phyloP scores from a whole-genome alignment of 2,329 filamentous ascomycete species.

The Mycocentrospora acerina region DNA sequence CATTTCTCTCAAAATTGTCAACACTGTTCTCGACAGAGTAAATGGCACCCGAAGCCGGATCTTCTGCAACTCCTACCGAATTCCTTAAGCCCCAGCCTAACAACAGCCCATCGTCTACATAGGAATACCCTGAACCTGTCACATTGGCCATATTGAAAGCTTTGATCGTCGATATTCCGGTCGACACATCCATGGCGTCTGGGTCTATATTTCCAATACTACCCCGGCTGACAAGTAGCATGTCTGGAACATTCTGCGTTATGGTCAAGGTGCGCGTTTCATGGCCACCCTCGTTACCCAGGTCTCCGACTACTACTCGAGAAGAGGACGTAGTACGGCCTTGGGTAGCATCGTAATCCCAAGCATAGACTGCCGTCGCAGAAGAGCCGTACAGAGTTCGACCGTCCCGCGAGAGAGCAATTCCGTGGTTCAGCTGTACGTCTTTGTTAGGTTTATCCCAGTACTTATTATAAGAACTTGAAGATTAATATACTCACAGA shows the following conservation, averaged over 20 bases:
- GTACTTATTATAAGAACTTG: background rate
- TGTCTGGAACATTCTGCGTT: conserved; percentile 55
- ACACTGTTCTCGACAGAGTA: conserved; percentile 69
- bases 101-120: conserved; percentile 53
- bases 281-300: conserved; percentile 61
- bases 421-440: conserved; percentile 53
- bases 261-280: conserved; percentile 67
- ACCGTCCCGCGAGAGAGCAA: conserved; percentile 52
- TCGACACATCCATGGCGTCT: conserved; percentile 51
- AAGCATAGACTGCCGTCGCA: conserved; percentile 60
- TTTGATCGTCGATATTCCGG: conserved; percentile 68
- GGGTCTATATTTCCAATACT: conserved; percentile 64
- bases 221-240: conserved; percentile 67
- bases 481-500: conserved; percentile 23
- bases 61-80: conserved; percentile 69
- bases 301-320: conserved; percentile 60
- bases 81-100: conserved; percentile 72
- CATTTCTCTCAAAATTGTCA: conserved; percentile 61
- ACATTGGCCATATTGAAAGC: conserved; percentile 56
- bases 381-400: conserved; percentile 58
- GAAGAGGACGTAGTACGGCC: conserved; percentile 50
- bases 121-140: conserved; percentile 46
- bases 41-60: conserved; percentile 54
- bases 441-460: conserved; percentile 1
- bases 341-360: conserved; percentile 62